These are phyloP conservation scores for Drosera spatulata DNA, from an alignment of 179 eudicot species.

Conservation along the genomic window DNA sequence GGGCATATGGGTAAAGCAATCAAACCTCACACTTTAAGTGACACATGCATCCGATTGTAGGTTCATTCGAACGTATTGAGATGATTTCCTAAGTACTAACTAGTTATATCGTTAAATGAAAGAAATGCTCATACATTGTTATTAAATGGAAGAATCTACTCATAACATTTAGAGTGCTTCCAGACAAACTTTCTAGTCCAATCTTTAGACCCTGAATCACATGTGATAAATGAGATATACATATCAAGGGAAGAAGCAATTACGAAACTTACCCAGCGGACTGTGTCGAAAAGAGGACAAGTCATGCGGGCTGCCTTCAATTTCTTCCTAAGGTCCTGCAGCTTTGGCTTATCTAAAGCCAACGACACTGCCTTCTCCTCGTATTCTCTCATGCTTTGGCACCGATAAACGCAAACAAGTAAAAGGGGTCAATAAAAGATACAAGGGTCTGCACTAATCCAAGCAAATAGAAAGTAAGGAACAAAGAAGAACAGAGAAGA, in stretches of 20 bases:
- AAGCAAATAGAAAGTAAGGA: no score
- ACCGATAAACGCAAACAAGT: slow-evolving; percentile 3
- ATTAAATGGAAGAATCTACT: no score
- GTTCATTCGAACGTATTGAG: no score
- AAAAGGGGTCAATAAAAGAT: not conserved
- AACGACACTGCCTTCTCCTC: slow-evolving; percentile 85
- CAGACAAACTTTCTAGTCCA: not conserved
- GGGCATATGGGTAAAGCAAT: no score
- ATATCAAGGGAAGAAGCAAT: not conserved
- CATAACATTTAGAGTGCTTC: not conserved
- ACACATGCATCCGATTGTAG: no score
- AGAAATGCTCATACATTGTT: no score
- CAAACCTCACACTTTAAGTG: no score
- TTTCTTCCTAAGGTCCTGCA: slow-evolving; percentile 60
- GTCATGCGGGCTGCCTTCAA: slow-evolving; percentile 83
- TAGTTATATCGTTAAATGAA: no score
- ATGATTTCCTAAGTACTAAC: no score
- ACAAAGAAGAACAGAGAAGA: not conserved
- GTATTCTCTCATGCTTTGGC: slow-evolving; percentile 68
- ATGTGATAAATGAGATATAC: no score
- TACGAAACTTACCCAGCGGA: slow-evolving; percentile 77
- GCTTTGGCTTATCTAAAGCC: slow-evolving; percentile 68
- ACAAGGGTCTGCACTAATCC: no score
- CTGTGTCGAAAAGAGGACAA: slow-evolving; percentile 89
- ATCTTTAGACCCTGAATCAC: no score